Conservation (phyloP, 257 asterid species). For the Solanum etuberosum region DNA sequence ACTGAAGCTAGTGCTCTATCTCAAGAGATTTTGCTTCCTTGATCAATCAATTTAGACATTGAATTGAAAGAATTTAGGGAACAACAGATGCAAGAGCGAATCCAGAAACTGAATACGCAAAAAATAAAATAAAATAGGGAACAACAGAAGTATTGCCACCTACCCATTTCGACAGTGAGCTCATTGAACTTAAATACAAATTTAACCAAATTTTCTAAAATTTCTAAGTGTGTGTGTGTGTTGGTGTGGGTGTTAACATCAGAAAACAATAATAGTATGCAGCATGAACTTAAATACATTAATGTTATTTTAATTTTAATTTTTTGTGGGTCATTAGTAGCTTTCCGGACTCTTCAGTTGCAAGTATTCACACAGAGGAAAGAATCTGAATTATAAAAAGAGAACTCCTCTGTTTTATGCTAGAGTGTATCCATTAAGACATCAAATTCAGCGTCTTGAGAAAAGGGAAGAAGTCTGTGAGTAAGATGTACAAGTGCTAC, state of each 20-base stretch:
- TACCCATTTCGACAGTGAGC: not conserved
- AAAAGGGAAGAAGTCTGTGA: not conserved
- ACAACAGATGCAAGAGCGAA: not conserved
- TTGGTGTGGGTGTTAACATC: not conserved
- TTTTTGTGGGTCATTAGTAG: not conserved
- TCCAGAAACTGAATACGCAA: not conserved
- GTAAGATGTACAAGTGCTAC: not conserved
- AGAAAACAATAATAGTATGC: not conserved
- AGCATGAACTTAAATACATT: not conserved
- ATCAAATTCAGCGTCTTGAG: not conserved
- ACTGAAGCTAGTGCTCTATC: not conserved
- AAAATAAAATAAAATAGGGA: not conserved
- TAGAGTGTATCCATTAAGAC: not conserved
- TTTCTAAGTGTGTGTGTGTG: not conserved
- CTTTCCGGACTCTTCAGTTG: not conserved
- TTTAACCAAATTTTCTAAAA: not conserved
- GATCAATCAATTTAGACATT: not conserved
- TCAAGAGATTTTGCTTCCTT: not conserved
- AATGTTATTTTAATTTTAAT: not conserved
- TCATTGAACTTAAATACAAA: not conserved
- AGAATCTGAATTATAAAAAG: not conserved
- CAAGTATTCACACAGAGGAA: not conserved
- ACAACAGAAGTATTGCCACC: not conserved
- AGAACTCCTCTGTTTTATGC: not conserved
- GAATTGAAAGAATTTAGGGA: not conserved